Percentiles rank a stretch among this genome's conserved stretches.
Evolutionary conservation across 2,329 filamentous ascomycete genomes (phyloP).

Genomic region (Hymenoscyphus linearis): DNA sequence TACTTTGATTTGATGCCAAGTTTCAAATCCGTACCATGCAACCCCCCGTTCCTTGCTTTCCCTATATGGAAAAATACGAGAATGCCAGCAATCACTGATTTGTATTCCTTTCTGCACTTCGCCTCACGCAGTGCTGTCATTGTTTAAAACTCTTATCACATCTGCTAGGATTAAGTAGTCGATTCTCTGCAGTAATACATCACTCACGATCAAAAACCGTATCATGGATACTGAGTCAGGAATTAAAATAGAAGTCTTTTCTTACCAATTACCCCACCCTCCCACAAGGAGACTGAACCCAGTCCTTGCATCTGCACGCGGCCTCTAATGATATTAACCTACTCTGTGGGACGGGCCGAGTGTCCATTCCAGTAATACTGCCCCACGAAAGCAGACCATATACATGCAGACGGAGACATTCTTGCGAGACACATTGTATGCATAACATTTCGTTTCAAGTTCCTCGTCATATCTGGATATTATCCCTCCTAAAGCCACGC

Average conservation of each 20-base stretch:
- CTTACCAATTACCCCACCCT: conserved; percentile 4
- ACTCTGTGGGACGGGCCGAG: background rate
- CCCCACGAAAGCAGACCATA: background rate
- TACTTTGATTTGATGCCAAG: background rate
- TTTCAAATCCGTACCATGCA: background rate
- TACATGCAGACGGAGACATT: background rate
- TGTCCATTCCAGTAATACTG: background rate
- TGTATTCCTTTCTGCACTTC: conserved; percentile 4
- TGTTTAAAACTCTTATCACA: background rate
- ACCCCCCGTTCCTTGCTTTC: background rate
- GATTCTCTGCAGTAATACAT: background rate
- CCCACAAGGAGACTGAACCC: background rate
- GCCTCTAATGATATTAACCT: background rate
- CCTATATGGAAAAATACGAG: background rate
- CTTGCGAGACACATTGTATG: background rate
- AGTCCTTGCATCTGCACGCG: conserved; percentile 1
- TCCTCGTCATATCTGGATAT: background rate
- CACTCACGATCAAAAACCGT: background rate
- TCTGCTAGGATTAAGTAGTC: background rate
- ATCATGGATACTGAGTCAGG: conserved; percentile 2
- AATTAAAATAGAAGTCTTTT: conserved; percentile 8
- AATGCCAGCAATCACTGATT: background rate
- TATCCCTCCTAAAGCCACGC: background rate
- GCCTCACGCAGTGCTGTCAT: background rate
- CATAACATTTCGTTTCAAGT: background rate